These are phyloP conservation scores for Haplographium delicatum DNA, from an alignment of 495 filamentous ascomycete species.

Conservation along the genomic window DNA sequence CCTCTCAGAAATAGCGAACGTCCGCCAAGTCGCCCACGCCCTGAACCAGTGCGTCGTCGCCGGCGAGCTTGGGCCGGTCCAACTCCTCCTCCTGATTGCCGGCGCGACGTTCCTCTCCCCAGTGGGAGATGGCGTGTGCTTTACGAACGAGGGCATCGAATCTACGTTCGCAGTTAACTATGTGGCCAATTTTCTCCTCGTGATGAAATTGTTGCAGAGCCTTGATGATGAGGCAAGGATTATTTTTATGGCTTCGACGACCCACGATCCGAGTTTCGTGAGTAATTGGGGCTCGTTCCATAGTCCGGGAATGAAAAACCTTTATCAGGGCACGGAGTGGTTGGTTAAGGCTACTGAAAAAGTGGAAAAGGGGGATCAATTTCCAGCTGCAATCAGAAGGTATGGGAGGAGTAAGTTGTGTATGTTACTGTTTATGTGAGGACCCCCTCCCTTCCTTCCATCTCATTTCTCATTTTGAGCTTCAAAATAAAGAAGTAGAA, in stretches of 20 bases:
- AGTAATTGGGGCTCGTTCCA: not conserved
- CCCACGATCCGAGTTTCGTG: not conserved
- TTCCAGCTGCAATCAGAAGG: constrained; percentile 2
- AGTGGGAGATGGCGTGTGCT: not conserved
- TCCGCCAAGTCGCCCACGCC: not conserved
- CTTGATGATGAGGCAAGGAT: not conserved
- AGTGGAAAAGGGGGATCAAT: not conserved
- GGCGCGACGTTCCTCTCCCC: constrained; percentile 2
- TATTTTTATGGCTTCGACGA: not conserved
- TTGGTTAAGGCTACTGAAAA: not conserved
- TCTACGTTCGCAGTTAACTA: constrained; percentile 6
- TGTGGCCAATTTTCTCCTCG: not conserved
- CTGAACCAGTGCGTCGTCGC: not conserved
- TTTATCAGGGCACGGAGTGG: not conserved
- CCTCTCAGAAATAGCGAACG: not conserved
- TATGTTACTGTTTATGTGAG: constrained; percentile 4
- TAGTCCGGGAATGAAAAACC: not conserved
- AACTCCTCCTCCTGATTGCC: constrained; percentile 1
- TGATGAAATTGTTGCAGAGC: not conserved
- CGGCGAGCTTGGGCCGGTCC: not conserved
- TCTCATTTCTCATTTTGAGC: not conserved
- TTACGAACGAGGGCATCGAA: not conserved
- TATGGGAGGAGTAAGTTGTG: constrained; percentile 8
- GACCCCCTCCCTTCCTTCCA: not conserved
- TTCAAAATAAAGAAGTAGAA: not conserved